Base-by-base conservation (phyloP, 176 grass and related monocot species). In the barley (Hordeum vulgare) region DNA sequence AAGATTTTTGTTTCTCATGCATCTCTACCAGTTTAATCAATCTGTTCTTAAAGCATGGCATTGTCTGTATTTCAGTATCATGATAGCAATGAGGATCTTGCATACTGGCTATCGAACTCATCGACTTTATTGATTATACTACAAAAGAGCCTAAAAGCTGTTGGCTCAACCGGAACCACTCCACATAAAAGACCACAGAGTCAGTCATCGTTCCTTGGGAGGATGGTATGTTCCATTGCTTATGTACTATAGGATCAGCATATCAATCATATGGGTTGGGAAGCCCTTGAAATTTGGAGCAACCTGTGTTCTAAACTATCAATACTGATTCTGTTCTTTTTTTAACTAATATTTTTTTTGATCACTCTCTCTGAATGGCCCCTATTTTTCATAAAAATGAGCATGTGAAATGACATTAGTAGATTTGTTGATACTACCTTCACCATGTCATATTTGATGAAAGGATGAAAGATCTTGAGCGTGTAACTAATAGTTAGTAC, bases 91-190 rank as follows among this genome's bases (percentile, higher is more conserved):
- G 91, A 94, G 26, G 85, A 96, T 95, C 83, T 98, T 62, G 96
- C 91, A 83, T 98, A 94, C 81, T 98, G 96, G 96, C 82, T 98
- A 69, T 89, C 96, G 57, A 98, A 90, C 86, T 86, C 93, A 75
- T 92, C 96, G 28, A 83, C 93, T 95, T 95, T 98, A 80, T 82
- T 98, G 70, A 86, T 88, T 71, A 88, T 98, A 45, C 73, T 98
- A 17, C 93, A 98, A 92, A 94, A 91, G 93, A 98, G 88, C 77
- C 85, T 98, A 68, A 95, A 79, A 90, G 77, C 86, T 83, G 80
- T 76, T 67, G 86, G 88, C 24, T 71, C 85, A 67, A 23, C 80
- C 8, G 76, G 84, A 74, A 65, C 57, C 53, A 93, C 72, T 80
- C 88, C 92, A 80, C 82, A 15, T 40, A 90, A 86, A 85, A 88